phyloP scores from a whole-genome alignment of 176 grass and related monocot species.

The Zizania latifolia region DNA sequence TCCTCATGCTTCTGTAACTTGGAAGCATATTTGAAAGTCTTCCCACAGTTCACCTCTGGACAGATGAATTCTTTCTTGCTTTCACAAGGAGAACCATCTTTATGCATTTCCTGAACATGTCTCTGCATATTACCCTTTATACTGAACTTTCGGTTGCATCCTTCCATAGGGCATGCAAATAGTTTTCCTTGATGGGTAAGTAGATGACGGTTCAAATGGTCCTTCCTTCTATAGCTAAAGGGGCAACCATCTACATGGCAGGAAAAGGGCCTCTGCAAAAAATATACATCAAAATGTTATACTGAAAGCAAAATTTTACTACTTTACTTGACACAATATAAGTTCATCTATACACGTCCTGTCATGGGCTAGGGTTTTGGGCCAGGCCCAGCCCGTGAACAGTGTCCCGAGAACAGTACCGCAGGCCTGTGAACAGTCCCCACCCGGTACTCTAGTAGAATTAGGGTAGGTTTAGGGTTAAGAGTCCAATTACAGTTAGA shows the following conservation, averaged over 20 bases:
- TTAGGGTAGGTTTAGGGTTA: too few species aligned
- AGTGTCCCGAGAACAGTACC: too few species aligned
- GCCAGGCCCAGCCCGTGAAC: too few species aligned
- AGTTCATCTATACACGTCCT: not conserved
- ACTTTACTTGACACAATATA: constrained; percentile 7
- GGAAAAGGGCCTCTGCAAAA: constrained; percentile 49
- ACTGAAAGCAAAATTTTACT: not conserved
- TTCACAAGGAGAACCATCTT: constrained; percentile 27
- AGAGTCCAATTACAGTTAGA: too few species aligned
- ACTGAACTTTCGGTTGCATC: constrained; percentile 49
- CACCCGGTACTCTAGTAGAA: too few species aligned
- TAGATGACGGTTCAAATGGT: constrained; percentile 66
- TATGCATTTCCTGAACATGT: constrained; percentile 53
- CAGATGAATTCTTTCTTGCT: constrained; percentile 49
- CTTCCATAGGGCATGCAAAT: constrained; percentile 54
- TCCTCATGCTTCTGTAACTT: constrained; percentile 64
- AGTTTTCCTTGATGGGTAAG: constrained; percentile 58
- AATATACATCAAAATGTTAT: constrained; percentile 11
- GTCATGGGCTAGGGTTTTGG: too few species aligned
- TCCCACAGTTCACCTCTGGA: constrained; percentile 52
- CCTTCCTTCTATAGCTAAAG: constrained; percentile 62
- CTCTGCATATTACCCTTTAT: constrained; percentile 62
- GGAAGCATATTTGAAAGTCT: constrained; percentile 58
- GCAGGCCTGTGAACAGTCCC: too few species aligned
- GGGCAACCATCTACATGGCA: constrained; percentile 55